Evolutionary conservation across 441 rosid species (phyloP).

Genomic region (Flueggea neowawraea): DNA sequence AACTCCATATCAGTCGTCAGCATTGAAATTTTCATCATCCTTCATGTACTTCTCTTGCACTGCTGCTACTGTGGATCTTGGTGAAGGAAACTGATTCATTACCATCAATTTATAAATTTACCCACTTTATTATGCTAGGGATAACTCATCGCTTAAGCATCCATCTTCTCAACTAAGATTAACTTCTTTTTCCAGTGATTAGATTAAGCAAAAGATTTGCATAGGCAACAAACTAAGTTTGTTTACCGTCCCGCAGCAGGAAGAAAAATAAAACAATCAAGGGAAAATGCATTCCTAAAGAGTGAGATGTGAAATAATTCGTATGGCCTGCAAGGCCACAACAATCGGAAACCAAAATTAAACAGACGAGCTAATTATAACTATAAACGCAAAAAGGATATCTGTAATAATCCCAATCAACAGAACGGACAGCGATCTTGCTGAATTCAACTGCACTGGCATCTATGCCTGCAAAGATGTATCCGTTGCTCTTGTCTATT

Average conservation of each 20-base stretch:
- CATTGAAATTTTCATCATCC: conserved; percentile 39
- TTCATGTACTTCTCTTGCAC: conserved; percentile 93
- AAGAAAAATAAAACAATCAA: too few species aligned
- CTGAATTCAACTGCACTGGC: conserved; percentile 91
- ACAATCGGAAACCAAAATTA: background rate
- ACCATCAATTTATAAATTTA: too few species aligned
- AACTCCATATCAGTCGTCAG: conserved; percentile 8
- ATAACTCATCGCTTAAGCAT: too few species aligned
- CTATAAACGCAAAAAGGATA: conserved; percentile 48
- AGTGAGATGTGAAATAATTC: too few species aligned
- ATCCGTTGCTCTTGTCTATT: conserved; percentile 87
- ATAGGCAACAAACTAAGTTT: too few species aligned
- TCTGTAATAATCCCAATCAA: conserved; percentile 93
- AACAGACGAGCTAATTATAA: background rate
- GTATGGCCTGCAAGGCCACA: too few species aligned
- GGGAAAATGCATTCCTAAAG: too few species aligned
- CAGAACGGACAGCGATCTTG: conserved; percentile 80
- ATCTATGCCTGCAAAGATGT: conserved; percentile 72
- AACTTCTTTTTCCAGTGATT: too few species aligned
- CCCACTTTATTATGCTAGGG: too few species aligned
- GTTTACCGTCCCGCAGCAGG: too few species aligned
- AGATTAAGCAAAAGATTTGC: too few species aligned
- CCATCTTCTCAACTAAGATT: too few species aligned
- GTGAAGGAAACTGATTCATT: conserved; percentile 35
- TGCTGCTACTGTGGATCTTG: conserved; percentile 59